Conservation (phyloP, 2,329 filamentous ascomycete species). For the Verticillium dahliae region DNA sequence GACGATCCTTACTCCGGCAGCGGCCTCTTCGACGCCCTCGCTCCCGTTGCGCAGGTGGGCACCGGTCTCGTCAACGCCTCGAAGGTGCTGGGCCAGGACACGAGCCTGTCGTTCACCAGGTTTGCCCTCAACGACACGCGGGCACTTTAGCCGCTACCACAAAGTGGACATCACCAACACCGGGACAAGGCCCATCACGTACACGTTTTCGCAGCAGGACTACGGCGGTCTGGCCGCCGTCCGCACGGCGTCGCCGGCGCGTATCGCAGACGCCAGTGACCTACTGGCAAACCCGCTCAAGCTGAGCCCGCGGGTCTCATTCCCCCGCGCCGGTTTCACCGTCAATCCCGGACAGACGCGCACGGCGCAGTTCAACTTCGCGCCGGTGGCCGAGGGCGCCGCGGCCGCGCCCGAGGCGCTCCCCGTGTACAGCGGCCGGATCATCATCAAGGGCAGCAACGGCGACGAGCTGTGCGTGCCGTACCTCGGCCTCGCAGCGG, state of each 20-base stretch:
- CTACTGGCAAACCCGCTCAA: not conserved
- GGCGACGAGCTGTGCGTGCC: conserved; percentile 24
- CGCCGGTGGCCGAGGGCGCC: not conserved
- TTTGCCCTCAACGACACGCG: conserved; percentile 38
- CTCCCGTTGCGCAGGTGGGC: conserved; percentile 32
- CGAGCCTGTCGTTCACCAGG: conserved; percentile 26
- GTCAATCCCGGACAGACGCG: conserved; percentile 17
- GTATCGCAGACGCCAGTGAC: conserved; percentile 4
- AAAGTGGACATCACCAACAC: conserved; percentile 26
- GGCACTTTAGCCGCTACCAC: conserved; percentile 23
- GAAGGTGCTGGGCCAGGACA: conserved; percentile 30
- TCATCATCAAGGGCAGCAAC: conserved; percentile 20
- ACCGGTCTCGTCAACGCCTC: conserved; percentile 33
- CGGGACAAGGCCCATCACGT: conserved; percentile 23
- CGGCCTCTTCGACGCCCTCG: conserved; percentile 11
- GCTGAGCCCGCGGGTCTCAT: conserved; percentile 9
- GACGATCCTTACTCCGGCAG: conserved; percentile 11
- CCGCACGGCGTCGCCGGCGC: conserved; percentile 17
- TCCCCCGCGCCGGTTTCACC: conserved; percentile 6
- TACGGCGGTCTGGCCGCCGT: conserved; percentile 20
- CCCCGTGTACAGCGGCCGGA: conserved; percentile 27
- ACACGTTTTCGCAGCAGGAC: conserved; percentile 19
- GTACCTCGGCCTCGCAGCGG: conserved; percentile 20
- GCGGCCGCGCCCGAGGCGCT: conserved; percentile 7
- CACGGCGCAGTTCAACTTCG: conserved; percentile 19